Conservation (phyloP, 176 grass and related monocot genomes). For the Oryza glaberrima region DNA sequence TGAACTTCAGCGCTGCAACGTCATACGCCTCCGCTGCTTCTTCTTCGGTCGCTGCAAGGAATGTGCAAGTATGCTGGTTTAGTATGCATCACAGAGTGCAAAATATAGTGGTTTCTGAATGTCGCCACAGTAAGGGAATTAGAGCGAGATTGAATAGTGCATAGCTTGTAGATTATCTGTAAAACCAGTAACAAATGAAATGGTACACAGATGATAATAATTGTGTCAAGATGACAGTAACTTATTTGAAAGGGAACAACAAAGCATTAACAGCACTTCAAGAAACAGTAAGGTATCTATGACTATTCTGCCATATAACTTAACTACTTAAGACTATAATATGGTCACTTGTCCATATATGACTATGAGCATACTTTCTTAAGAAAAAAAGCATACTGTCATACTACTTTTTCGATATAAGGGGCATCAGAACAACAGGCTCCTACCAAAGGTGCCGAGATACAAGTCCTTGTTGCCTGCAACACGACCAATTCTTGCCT, state of each 20-base stretch:
- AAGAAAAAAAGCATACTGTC: not conserved
- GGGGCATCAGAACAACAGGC: not conserved
- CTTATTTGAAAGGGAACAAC: no score
- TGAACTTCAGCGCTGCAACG: conserved; percentile 89
- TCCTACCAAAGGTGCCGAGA: conserved; percentile 87
- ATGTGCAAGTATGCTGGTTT: not conserved
- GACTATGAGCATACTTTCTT: not conserved
- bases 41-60: conserved; percentile 72
- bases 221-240: no score
- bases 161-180: not conserved
- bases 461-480: conserved; percentile 99
- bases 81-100: not conserved
- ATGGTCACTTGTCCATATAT: conserved; percentile 10
- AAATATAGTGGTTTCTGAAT: not conserved
- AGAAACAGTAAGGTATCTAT: no score
- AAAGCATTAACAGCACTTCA: no score
- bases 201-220: not conserved
- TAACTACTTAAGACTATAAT: not conserved
- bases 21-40: conserved; percentile 97
- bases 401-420: not conserved
- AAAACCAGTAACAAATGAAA: not conserved
- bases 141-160: not conserved
- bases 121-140: not conserved
- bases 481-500: conserved; percentile 95
- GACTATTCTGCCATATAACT: no score